Base-by-base conservation (phyloP, 345 rosid species). In the Populus alba region DNA sequence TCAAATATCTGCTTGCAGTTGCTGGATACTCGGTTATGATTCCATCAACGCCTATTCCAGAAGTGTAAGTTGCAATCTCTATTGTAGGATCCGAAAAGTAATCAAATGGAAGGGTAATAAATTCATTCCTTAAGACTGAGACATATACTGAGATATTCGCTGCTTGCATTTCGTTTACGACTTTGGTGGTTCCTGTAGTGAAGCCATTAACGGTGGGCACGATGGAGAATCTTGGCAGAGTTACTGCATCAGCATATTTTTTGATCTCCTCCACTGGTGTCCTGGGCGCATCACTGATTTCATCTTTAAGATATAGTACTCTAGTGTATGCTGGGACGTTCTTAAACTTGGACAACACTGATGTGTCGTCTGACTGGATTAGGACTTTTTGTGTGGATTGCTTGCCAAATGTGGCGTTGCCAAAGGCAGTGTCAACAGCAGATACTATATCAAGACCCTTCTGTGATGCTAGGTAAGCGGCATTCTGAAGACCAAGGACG, bases 381-480 rank as follows among this genome's bases (percentile, higher is more conserved):
- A 92, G 53, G 61, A 94, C 93, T 81, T 87, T 87, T n/a, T 90
- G 92, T 13, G 90, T 90, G 66, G 89, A 80, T 88, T 92, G 91
- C 79, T 87, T 86, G 88, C 92, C 94, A 10, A 92, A 81, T 25
- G 88, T 85, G 67, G 98, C 96, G 8, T 89, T 88, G 47, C 79
- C 76, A 72, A 95, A 71, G 79, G 95, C 90, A 25, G 84, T 81
- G 71, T 72, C 83, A 5, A 89, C 91, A 0, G 87, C 67, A 15
- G 81, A 85, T 65, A 95, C 87, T 8, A 93, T 63, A 81, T 85
- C 93, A 8, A 91, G 86, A 29, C 97, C 95, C 81, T 87, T 88
- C 80, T 93, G 88, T 20, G 97, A 86, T 43, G 98, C 98, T 33
- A 95, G 86, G 85, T 89, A 95, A 78, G 96, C 92, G 47, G 97